Evolutionary conservation across 2,329 filamentous ascomycete species (phyloP).

Genomic region (Xylariaceae sp.): DNA sequence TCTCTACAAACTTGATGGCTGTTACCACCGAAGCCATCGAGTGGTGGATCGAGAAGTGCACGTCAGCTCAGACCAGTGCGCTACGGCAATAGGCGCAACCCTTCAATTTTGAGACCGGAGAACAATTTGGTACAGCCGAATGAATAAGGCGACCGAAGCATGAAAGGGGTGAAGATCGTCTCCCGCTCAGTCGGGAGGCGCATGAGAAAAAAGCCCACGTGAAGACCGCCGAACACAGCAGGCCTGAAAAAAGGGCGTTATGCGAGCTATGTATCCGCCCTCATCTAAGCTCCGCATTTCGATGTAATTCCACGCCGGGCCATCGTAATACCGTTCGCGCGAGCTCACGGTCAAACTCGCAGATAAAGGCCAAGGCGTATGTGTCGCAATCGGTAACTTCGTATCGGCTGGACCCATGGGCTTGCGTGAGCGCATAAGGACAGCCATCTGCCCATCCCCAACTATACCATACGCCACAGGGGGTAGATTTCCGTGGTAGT

Average conservation of each 20-base stretch:
- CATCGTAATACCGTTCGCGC: neutral
- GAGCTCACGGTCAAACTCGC: neutral
- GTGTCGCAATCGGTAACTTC: constrained; percentile 8
- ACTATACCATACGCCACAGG: neutral
- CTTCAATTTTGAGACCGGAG: no score
- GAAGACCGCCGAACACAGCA: neutral
- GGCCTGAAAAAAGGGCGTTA: neutral
- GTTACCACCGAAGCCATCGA: neutral
- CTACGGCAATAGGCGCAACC: neutral
- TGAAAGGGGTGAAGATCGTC: neutral
- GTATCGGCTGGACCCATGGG: neutral
- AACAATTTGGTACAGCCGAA: neutral
- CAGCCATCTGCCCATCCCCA: neutral
- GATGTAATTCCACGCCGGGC: neutral
- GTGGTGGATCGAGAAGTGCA: neutral
- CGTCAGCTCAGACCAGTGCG: neutral
- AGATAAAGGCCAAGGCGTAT: neutral
- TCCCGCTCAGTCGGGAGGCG: neutral
- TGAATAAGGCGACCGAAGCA: neutral
- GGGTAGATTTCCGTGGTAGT: neutral
- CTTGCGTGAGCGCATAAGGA: neutral
- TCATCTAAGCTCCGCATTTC: neutral
- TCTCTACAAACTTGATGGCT: neutral
- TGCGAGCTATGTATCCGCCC: neutral
- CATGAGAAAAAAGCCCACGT: neutral